Base-by-base conservation (phyloP, 1,284 basidiomycete species). In the Puccinia polysora region DNA sequence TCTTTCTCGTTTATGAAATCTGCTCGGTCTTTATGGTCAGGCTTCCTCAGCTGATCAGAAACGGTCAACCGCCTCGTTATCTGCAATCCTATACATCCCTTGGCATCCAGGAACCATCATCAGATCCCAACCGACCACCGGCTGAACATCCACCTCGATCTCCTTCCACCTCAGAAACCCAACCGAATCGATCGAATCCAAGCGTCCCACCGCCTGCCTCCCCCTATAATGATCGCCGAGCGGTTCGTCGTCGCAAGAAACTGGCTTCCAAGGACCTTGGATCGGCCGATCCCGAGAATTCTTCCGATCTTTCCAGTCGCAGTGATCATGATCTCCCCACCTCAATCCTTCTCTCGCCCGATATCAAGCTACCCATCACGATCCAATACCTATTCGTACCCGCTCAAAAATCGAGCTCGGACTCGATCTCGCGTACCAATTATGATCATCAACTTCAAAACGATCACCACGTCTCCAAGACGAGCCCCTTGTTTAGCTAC, bases 351-450 rank as follows among this genome's bases (percentile, higher is more conserved):
- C 56, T 76, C 1, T 75, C 76, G 3, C 18, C 20, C 1, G 15
- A 67, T 2, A 74, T 77, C 25, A 64, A 65, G 0, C 75, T 65
- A 58, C 76, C 76, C 2, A 53, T 77, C 67, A 76, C 76, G 0
- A 53, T 77, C 28, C 72, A 75, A 34, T 70, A 75, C 7, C 65
- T 76, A 43, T 67, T 73, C 58, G 47, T 73, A 0, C 36, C 23
- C 14, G 20, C 47, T 4, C 20, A n/a, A 23, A 15, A 53, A 14
- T 23, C 45, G 14, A n/a, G 32, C 36, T 20, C 30, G 30, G 36
- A 36, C 14, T 12, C 2, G 12, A 30, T 38, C 20, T n/a, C n/a
- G 4, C 28, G 28, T 20, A 6, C 14, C n/a, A 1, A 20, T 43
- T 50, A 49, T 28, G n/a, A 4, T n/a, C 60, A 55, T 30, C 20